Evolutionary conservation across 176 grass and related monocot species (phyloP), one percentile per base, ranked within the genome.

Genomic region (Avena sativa): DNA sequence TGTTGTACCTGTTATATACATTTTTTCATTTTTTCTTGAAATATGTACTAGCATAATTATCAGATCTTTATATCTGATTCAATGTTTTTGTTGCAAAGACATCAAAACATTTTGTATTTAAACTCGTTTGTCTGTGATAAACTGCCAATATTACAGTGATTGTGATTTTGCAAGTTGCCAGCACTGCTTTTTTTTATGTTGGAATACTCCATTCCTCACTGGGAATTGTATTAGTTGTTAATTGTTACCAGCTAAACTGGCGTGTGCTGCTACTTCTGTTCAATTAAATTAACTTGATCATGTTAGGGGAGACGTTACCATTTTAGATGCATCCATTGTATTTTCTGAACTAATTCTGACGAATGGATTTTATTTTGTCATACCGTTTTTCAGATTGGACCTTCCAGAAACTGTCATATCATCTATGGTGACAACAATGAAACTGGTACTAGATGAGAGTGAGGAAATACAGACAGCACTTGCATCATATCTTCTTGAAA

Each of bases 391-490:
- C 90, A 99, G 97, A 60, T 23, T 84, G 79, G 85, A 90, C 53
- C 92, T 94, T 84, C 32, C 91, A n/a, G 89, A 94, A 74, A 32
- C 43, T 71, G 81, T 99, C 38, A 84, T 92, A 86, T 65, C 80
- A 71, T 97, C 80, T 78, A 99, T 99, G 94, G 83, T 90, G 80
- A 93, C 90, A 43, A 93, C 93, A 90, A 96, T 99, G 97, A 93
- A 74, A 67, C 79, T 97, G 13, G 94, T 99, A 60, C 91, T 99
- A 74, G 92, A 97, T 52, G 97, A 99, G 70, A 96, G 92, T 69
- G 97, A 99, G 68, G 94, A 99, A 46, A 88, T 99, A 21, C 86
- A 92, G 15, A 68, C 44, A 57, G 77, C 90, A 23, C 62, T 99
- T 68, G 81, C 92, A 40, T 90, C 79, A 25, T 93, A 83, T 85